Percentiles rank a stretch among this genome's conserved stretches.
Conservation (phyloP, 2,329 filamentous ascomycete genomes). For the Dothiorella sarmentorum region DNA sequence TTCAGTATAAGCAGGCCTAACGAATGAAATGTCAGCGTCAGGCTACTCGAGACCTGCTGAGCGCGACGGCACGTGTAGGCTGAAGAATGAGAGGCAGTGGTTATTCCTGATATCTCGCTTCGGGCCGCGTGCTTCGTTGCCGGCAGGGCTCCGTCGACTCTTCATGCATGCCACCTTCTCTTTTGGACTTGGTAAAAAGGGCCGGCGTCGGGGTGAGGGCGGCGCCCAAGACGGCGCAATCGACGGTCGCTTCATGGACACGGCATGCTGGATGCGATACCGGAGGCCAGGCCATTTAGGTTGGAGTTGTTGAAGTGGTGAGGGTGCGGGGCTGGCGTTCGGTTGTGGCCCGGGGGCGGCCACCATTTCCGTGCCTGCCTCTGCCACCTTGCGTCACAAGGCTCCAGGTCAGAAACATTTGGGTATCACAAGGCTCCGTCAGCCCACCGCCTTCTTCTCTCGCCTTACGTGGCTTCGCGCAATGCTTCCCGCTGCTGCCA, state of each 20-base stretch:
- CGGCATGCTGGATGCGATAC: background rate
- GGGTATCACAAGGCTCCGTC: constrained; percentile 4
- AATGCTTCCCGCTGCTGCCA: background rate
- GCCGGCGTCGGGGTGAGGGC: background rate
- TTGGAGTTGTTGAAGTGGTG: background rate
- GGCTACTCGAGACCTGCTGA: background rate
- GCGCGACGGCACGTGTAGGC: background rate
- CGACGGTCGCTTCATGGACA: background rate
- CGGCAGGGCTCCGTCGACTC: background rate
- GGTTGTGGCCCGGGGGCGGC: background rate
- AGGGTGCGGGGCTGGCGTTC: background rate
- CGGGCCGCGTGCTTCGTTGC: constrained; percentile 12
- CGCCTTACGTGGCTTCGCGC: background rate
- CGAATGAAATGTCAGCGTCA: no score
- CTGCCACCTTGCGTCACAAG: background rate
- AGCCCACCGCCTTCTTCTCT: background rate
- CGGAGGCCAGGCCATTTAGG: background rate
- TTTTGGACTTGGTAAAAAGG: background rate
- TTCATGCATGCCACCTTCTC: constrained; percentile 13
- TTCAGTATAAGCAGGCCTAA: no score
- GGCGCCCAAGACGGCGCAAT: background rate
- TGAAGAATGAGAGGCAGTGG: background rate
- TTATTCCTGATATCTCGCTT: constrained; percentile 2
- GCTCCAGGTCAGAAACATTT: background rate
- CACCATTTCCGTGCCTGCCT: no score